Base-by-base conservation (phyloP, 1,139 yeast species). In the Meyerozyma elateridarum region DNA sequence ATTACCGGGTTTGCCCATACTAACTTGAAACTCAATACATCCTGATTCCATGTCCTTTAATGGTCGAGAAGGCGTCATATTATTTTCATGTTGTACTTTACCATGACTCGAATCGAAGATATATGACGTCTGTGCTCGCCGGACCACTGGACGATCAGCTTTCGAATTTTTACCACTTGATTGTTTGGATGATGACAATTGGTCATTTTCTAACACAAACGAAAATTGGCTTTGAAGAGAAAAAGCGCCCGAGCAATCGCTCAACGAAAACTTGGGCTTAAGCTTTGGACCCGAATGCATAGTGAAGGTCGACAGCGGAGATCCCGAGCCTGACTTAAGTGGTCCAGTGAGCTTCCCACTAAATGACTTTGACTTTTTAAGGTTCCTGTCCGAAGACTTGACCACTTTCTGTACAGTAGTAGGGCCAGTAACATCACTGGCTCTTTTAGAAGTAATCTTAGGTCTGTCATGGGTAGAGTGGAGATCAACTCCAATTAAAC, bases 31-130 rank as follows among this genome's bases (percentile, higher is more conserved):
- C 40, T 59, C 61, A 22, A 54, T 51, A 44, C 64, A 54, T 4
- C 70, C 69, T 12, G 64, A 53, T 39, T 61, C 54, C 62, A 63
- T 59, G 39, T 49, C 56, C 41, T 59, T 54, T 31, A 53, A 39
- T 4, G 45, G 42, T 28, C 46, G 42, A 8, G 53, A 50, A 25
- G 46, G 40, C 13, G 40, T 11, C 5, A 14, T 18, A 13, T 24
- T 18, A 12, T 13, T 24, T n/a, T n/a, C n/a, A n/a, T n/a, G n/a
- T n/a, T n/a, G n/a, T n/a, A n/a, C n/a, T n/a, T n/a, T n/a, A n/a
- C n/a, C n/a, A n/a, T n/a, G n/a, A n/a, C n/a, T n/a, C n/a, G n/a
- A n/a, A n/a, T n/a, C n/a, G n/a, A n/a, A n/a, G n/a, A n/a, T n/a
- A n/a, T n/a, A n/a, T n/a, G n/a, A n/a, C n/a, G n/a, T n/a, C n/a